Conservation (phyloP, 495 filamentous ascomycete genomes). For the Lophium mytilinum region DNA sequence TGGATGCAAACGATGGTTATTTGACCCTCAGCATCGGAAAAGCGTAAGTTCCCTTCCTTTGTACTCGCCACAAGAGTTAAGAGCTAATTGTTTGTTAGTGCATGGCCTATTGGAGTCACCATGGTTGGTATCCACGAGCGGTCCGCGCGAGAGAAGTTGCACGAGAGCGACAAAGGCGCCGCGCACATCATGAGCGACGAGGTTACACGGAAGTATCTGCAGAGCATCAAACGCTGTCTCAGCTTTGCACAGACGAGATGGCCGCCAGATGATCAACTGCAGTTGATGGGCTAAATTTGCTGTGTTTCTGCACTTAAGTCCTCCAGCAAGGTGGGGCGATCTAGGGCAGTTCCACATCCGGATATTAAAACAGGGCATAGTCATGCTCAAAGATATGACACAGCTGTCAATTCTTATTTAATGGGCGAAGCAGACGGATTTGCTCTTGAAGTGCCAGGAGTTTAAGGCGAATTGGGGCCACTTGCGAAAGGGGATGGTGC, state of each 20-base stretch:
- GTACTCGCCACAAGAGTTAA: not conserved
- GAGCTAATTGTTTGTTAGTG: slow-evolving; percentile 35
- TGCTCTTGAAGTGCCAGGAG: no score
- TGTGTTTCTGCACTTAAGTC: no score
- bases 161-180: slow-evolving; percentile 68
- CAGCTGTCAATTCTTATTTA: no score
- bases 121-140: slow-evolving; percentile 99
- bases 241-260: slow-evolving; percentile 95
- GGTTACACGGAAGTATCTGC: slow-evolving; percentile 85
- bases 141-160: slow-evolving; percentile 87
- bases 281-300: slow-evolving; percentile 79
- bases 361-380: no score
- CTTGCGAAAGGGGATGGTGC: no score
- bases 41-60: slow-evolving; percentile 45
- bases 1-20: slow-evolving; percentile 95
- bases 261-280: slow-evolving; percentile 85
- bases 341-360: no score
- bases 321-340: no score
- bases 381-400: no score
- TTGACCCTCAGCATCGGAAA: slow-evolving; percentile 90
- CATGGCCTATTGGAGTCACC: slow-evolving; percentile 98
- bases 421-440: no score
- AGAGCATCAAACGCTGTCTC: slow-evolving; percentile 95
- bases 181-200: slow-evolving; percentile 98
- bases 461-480: no score